These are phyloP conservation scores for Selenicereus undatus DNA, from an alignment of 148 eudicot species.

Conservation along the genomic window DNA sequence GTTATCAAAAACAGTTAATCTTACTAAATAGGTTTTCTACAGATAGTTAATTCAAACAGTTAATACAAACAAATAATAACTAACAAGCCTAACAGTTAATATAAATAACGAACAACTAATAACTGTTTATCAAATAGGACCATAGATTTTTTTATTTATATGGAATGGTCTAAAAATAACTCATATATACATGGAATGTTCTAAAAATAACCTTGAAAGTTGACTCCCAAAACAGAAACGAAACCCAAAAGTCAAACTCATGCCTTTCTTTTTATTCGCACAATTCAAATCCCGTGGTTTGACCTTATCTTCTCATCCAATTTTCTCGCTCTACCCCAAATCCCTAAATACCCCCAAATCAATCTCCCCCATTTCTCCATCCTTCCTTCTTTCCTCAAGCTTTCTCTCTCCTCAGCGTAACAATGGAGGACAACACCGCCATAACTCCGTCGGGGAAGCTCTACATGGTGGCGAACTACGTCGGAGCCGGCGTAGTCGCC, in stretches of 20 bases:
- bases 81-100: too few species aligned
- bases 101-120: too few species aligned
- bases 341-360: constrained; percentile 1
- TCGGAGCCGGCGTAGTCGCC: constrained; percentile 61
- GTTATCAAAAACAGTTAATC: too few species aligned
- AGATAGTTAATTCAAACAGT: too few species aligned
- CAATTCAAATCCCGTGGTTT: background rate
- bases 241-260: background rate
- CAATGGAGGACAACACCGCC: constrained; percentile 48
- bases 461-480: constrained; percentile 53
- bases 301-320: background rate
- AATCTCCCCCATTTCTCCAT: background rate
- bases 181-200: too few species aligned
- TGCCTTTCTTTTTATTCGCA: too few species aligned
- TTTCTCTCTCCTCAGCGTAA: background rate
- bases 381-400: background rate
- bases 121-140: too few species aligned
- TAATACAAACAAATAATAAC: too few species aligned
- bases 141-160: too few species aligned
- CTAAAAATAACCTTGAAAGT: background rate
- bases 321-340: constrained; percentile 12
- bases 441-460: constrained; percentile 36
- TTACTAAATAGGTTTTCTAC: too few species aligned
- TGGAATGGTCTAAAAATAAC: too few species aligned
- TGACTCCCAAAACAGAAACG: background rate